Percentiles rank a stretch among this genome's conserved stretches.
These are phyloP conservation scores for Penicillium paradoxum DNA, from an alignment of 495 filamentous ascomycete species.

Conservation along the genomic window DNA sequence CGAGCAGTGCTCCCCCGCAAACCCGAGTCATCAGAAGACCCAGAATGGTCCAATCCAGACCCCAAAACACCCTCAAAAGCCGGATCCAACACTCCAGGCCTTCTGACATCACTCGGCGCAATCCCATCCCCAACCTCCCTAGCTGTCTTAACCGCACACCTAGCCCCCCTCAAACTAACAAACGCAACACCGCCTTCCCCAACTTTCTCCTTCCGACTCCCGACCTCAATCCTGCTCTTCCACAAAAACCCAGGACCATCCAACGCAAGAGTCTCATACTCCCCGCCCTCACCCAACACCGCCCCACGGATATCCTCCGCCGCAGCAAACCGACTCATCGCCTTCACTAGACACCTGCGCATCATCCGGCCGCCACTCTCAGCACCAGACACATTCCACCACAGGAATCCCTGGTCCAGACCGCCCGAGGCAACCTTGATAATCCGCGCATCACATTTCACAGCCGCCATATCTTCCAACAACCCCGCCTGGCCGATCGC, in stretches of 20 bases:
- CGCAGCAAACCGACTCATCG: constrained; percentile 62
- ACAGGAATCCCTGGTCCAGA: constrained; percentile 73
- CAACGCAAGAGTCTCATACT: constrained; percentile 91
- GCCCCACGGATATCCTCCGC: constrained; percentile 55
- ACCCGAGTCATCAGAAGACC: neutral
- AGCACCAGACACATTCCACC: constrained; percentile 64
- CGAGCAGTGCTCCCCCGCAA: neutral
- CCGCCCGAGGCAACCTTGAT: constrained; percentile 94
- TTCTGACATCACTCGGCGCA: constrained; percentile 34
- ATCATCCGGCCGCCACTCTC: constrained; percentile 32
- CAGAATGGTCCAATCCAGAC: neutral
- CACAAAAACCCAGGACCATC: constrained; percentile 71
- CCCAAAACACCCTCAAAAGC: constrained; percentile 21
- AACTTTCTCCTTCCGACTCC: constrained; percentile 46
- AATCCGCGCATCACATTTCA: constrained; percentile 75
- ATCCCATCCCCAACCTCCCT: constrained; percentile 24
- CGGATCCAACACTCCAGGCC: constrained; percentile 44
- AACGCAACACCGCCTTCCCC: constrained; percentile 70
- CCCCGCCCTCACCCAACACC: constrained; percentile 86
- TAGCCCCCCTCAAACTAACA: constrained; percentile 55
- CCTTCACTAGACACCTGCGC: constrained; percentile 51
- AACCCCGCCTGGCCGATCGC: constrained; percentile 43
- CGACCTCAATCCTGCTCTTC: constrained; percentile 63
- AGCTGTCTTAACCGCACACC: constrained; percentile 45
- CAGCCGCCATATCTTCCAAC: constrained; percentile 73